Conservation (phyloP, 148 eudicot species). For the Persicaria tinctoria region DNA sequence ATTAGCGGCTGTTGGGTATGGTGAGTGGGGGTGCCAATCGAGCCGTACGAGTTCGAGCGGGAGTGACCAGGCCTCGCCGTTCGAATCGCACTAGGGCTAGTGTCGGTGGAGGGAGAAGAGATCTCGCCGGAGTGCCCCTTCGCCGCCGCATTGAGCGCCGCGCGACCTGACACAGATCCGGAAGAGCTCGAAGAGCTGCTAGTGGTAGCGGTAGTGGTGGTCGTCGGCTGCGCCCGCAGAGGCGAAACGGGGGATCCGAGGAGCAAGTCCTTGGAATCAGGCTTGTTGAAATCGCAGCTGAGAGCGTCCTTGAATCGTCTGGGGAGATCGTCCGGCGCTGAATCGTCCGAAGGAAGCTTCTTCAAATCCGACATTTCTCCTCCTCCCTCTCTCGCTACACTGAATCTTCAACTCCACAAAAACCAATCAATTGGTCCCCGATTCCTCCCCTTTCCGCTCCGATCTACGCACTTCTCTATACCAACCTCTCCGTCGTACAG, state of each 20-base stretch:
- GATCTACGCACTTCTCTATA: neutral
- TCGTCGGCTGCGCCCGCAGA: constrained; percentile 24
- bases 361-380: constrained; percentile 31
- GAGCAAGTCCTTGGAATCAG: constrained; percentile 55
- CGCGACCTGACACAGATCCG: constrained; percentile 51
- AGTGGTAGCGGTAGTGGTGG: constrained; percentile 33
- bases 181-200: constrained; percentile 16
- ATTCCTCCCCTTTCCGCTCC: neutral
- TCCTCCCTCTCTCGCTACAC: neutral
- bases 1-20: constrained; percentile 12
- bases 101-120: constrained; percentile 22
- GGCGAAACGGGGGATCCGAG: constrained; percentile 64
- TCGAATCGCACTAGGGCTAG: constrained; percentile 11
- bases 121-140: constrained; percentile 52
- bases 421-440: neutral
- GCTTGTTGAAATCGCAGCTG: constrained; percentile 23
- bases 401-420: neutral
- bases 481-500: neutral
- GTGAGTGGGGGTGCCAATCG: constrained; percentile 24
- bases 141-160: constrained; percentile 13
- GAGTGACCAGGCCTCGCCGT: constrained; percentile 26
- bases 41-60: constrained; percentile 45
- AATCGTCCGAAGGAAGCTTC: constrained; percentile 32
- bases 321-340: constrained; percentile 22
- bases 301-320: constrained; percentile 35